Conservation (phyloP, 2,329 filamentous ascomycete species). For the Penicillium decumbens region DNA sequence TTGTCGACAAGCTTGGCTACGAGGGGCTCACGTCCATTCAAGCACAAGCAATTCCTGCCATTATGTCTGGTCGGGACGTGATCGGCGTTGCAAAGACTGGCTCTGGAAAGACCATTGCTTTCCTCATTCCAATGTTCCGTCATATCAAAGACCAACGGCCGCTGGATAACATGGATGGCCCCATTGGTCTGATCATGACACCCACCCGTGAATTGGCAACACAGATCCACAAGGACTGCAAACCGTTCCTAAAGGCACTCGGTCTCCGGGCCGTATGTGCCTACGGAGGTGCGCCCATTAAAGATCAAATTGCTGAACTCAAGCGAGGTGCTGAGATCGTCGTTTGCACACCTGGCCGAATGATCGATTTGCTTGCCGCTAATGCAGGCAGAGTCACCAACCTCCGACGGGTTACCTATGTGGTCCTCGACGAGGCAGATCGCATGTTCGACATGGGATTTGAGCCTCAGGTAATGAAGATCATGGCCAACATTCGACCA, state of each 20-base stretch:
- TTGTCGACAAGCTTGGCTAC: conserved; percentile 75
- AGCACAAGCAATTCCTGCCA: conserved; percentile 85
- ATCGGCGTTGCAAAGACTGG: conserved; percentile 97
- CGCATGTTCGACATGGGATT: conserved; percentile 99
- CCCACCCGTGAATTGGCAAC: conserved; percentile 90
- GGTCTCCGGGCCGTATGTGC: conserved; percentile 83
- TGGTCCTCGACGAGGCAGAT: conserved; percentile 94
- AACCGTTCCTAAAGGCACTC: conserved; percentile 84
- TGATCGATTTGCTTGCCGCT: conserved; percentile 90
- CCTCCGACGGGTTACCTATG: conserved; percentile 80
- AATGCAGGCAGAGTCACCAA: conserved; percentile 95
- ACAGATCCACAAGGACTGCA: conserved; percentile 92
- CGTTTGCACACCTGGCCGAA: conserved; percentile 87
- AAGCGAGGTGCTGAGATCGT: conserved; percentile 94
- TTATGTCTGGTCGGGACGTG: conserved; percentile 94
- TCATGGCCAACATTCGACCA: conserved; percentile 84
- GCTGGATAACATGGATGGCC: conserved; percentile 77
- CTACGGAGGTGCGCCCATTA: conserved; percentile 92
- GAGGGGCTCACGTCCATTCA: conserved; percentile 91
- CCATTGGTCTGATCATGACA: conserved; percentile 83
- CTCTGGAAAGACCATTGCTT: conserved; percentile 95
- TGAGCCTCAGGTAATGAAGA: conserved; percentile 96
- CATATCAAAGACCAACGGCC: conserved; percentile 92
- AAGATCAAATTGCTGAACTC: conserved; percentile 93
- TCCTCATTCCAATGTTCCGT: conserved; percentile 92